Percentiles rank a stretch among this genome's conserved stretches.
These are phyloP conservation scores for Tetrapisispora nanseiensis DNA, from an alignment of 805 yeast genomes.

Conservation along the genomic window DNA sequence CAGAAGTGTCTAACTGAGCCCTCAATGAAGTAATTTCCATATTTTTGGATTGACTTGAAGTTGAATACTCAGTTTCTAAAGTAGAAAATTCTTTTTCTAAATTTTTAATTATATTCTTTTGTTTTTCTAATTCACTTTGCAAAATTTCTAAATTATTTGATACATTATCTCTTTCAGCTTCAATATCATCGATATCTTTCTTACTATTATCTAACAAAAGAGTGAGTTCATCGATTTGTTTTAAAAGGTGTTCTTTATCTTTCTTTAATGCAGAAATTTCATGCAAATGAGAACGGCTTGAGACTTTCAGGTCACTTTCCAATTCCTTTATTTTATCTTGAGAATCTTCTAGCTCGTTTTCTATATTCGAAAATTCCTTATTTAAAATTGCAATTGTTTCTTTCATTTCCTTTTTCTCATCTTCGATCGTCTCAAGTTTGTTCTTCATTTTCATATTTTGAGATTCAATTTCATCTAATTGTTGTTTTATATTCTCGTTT, in stretches of 20 bases:
- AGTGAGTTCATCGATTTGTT: conserved; percentile 32
- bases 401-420: conserved; percentile 29
- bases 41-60: conserved; percentile 16
- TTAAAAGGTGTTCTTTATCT: conserved; percentile 13
- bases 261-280: conserved; percentile 21
- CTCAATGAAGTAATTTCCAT: conserved; percentile 24
- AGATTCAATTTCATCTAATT: conserved; percentile 36
- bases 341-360: conserved; percentile 40
- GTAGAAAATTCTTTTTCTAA: conserved; percentile 3
- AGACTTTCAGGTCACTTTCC: conserved; percentile 31
- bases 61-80: conserved; percentile 9
- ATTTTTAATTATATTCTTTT: conserved; percentile 29
- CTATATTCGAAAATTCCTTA: conserved; percentile 37
- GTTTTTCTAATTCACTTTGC: conserved; percentile 10
- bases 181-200: conserved; percentile 24
- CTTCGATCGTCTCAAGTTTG: conserved; percentile 26
- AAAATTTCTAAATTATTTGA: conserved; percentile 18
- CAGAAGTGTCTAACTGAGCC: conserved; percentile 17
- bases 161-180: conserved; percentile 32
- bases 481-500: conserved; percentile 30
- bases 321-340: conserved; percentile 39
- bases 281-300: conserved; percentile 31
- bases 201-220: conserved; percentile 30
- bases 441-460: conserved; percentile 31
- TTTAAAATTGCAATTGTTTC: conserved; percentile 30